These are phyloP conservation scores for Colletotrichum zoysiae DNA, from an alignment of 2,329 filamentous ascomycete genomes.

Conservation along the genomic window DNA sequence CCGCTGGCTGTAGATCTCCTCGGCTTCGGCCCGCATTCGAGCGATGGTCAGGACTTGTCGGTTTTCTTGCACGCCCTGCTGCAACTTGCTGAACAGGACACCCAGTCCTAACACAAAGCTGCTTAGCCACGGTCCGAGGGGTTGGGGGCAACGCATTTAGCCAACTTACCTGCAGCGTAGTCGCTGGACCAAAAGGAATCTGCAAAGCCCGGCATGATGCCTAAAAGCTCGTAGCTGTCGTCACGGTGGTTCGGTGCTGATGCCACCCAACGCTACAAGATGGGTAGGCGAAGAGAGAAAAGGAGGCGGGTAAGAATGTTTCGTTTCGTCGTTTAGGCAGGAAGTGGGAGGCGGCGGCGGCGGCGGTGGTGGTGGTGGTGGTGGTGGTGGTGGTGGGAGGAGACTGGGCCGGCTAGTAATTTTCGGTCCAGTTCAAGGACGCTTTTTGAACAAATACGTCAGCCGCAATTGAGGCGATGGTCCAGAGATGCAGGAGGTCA, in stretches of 20 bases:
- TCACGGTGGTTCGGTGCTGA: conserved; percentile 19
- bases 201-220: conserved; percentile 86
- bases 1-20: conserved; percentile 87
- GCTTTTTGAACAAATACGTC: conserved; percentile 39
- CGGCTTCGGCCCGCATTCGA: conserved; percentile 93
- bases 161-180: conserved; percentile 85
- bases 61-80: conserved; percentile 96
- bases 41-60: conserved; percentile 93
- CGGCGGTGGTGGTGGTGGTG: conserved; percentile 1
- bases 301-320: conserved; percentile 34
- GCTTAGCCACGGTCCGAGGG: conserved; percentile 17
- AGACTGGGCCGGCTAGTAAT: conserved; percentile 23
- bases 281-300: conserved; percentile 20
- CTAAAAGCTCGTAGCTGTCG: conserved; percentile 21
- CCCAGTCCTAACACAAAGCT: conserved; percentile 73
- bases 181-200: conserved; percentile 98
- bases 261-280: conserved; percentile 14
- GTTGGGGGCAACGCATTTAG: conserved; percentile 2
- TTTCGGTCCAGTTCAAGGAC: conserved; percentile 29
- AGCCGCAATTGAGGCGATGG: conserved; percentile 23
- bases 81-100: conserved; percentile 94
- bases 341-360: conserved; percentile 12
- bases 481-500: conserved; percentile 1
- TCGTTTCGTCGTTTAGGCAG: conserved; percentile 42
- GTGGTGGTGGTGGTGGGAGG: conserved; percentile 16